Base-by-base conservation (phyloP, 225 moss, liverwort and hornwort genomes). In the Marchantia paleacea region DNA sequence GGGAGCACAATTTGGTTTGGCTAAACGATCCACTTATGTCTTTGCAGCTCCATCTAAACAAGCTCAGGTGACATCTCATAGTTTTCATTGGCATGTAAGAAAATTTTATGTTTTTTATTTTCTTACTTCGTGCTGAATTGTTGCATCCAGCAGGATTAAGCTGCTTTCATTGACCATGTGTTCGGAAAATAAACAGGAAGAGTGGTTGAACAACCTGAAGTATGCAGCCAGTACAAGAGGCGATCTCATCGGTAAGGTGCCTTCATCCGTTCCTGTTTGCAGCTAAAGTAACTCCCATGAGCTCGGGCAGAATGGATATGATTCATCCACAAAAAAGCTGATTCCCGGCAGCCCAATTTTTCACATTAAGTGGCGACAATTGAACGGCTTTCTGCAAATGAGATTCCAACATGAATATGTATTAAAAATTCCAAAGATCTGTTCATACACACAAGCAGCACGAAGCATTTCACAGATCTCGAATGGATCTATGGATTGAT, bases 171-270 rank as follows among this genome's bases (percentile, higher is more conserved):
- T 20, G 48, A 70, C 15, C 47, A 19, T 18, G 16, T 62, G 31
- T 11, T 0, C 71, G 39, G 18, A 0, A 19, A 22, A n/a, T 16
- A 12, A 49, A 67, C 50, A 87, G 84, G 87, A 87, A 72, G 81
- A 84, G 76, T 87, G 87, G 87, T 25, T 87, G 8, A 81, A 84
- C 20, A 87, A 84, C 65, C 51, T 87, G 7, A 84, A 64, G 67
- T 84, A 72, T n/a, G 82, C 84, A 73, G 29, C 81, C 30, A 84
- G 64, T 49, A 80, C 87, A 63, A 80, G 83, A 79, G 54, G 11
- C 25, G 78, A 73, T 67, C 83, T 86, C 61, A 77, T 83, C 3
- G 81, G 83, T 86, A 77, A 13, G 16, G 3, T 28, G 6, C 30
- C 25, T 25, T 29, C 8, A 69, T 79, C 12, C 52, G 20, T 52